A percentile compares a stretch with the other conserved stretches of the same genome.
These are phyloP conservation scores for Helichrysum umbraculigerum DNA, from an alignment of 129 eudicot genomes.

Conservation along the genomic window DNA sequence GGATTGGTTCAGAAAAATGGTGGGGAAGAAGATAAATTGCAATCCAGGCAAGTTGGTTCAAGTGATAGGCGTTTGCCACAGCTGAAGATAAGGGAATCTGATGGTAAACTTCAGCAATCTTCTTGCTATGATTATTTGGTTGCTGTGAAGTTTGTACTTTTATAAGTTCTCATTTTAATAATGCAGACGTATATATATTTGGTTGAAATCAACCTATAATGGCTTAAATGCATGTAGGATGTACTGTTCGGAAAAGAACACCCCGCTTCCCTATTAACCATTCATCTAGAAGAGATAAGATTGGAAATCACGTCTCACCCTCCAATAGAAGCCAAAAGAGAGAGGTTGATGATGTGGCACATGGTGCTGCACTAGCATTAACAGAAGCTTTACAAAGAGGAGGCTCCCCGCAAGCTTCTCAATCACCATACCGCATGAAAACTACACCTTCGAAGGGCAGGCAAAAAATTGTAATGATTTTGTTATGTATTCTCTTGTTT, in stretches of 20 bases:
- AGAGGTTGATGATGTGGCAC: constrained; percentile 43
- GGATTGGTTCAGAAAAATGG: constrained; percentile 33
- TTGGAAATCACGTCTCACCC: constrained; percentile 34
- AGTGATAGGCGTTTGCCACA: constrained; percentile 43
- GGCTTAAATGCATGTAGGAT: constrained; percentile 31
- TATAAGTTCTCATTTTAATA: background rate
- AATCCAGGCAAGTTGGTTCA: constrained; percentile 31
- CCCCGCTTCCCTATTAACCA: constrained; percentile 56
- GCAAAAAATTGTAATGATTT: constrained; percentile 37
- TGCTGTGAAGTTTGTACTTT: background rate
- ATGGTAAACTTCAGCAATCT: constrained; percentile 34
- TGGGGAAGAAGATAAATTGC: constrained; percentile 36
- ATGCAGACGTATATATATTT: background rate
- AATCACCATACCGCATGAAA: constrained; percentile 38
- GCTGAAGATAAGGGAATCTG: constrained; percentile 40
- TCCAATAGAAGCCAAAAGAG: constrained; percentile 35
- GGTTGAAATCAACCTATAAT: constrained; percentile 9
- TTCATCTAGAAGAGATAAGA: constrained; percentile 37
- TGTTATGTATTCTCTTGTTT: constrained; percentile 1
- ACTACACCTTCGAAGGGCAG: constrained; percentile 38
- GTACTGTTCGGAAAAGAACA: constrained; percentile 59
- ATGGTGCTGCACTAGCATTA: constrained; percentile 47
- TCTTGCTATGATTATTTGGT: background rate
- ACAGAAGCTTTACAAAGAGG: constrained; percentile 56
- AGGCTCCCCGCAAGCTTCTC: constrained; percentile 45